phyloP scores from a whole-genome alignment of 371 early-diverging fungal species.

The Zopfochytrium polystomum region DNA sequence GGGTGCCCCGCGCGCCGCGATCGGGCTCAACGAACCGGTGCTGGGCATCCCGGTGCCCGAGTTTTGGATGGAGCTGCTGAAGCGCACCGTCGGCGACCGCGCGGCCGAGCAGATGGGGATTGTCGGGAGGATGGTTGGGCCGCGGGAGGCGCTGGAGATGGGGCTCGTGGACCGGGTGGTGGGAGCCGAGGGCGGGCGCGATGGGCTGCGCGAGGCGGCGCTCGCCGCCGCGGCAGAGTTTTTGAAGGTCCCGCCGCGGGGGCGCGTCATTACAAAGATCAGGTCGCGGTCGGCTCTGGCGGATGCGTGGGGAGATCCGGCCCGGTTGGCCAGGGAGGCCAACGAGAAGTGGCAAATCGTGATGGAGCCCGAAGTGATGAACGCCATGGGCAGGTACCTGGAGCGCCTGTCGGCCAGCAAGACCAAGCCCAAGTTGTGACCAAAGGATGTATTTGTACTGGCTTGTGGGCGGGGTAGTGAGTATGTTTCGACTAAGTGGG shows the following conservation, averaged over 20 bases:
- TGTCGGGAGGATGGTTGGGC: slow-evolving; percentile 37
- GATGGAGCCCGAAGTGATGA: no score
- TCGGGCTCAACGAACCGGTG: slow-evolving; percentile 51
- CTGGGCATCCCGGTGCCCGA: slow-evolving; percentile 52
- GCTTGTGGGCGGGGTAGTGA: no score
- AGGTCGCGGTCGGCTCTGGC: no score
- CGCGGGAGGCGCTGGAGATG: slow-evolving; percentile 32
- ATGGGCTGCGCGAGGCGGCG: slow-evolving; percentile 32
- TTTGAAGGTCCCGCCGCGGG: slow-evolving; percentile 32
- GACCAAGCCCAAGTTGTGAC: no score
- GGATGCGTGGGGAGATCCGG: no score
- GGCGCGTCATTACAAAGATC: slow-evolving; percentile 34
- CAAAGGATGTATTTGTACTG: no score
- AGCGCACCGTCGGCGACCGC: slow-evolving; percentile 35
- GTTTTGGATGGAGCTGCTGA: slow-evolving; percentile 44
- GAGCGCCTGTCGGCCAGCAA: no score
- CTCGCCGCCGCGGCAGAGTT: slow-evolving; percentile 18
- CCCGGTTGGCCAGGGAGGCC: no score
- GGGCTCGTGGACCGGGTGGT: slow-evolving; percentile 50
- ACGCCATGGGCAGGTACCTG: no score
- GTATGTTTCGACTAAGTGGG: no score
- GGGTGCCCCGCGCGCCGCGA: slow-evolving; percentile 13
- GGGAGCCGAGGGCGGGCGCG: slow-evolving; percentile 17
- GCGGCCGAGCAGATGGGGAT: slow-evolving; percentile 40
- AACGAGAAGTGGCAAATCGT: no score